These are phyloP conservation scores for Anethum foeniculum DNA, from an alignment of 140 eudicot genomes.

Conservation along the genomic window DNA sequence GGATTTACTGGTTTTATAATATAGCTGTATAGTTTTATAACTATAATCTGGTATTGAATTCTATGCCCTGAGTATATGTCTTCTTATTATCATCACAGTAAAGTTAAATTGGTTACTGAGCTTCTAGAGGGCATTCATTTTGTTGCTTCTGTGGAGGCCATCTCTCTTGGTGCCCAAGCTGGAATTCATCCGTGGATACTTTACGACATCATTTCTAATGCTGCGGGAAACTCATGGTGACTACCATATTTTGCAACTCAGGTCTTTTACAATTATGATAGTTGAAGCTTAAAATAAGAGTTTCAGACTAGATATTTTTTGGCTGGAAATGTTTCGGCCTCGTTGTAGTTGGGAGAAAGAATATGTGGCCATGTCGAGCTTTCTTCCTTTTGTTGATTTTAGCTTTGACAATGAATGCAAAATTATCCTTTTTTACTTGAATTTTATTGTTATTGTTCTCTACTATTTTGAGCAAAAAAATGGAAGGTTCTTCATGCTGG, in stretches of 20 bases:
- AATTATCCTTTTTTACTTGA: too few species aligned
- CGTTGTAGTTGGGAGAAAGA: background rate
- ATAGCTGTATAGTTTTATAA: background rate
- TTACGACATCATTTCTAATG: conserved; percentile 86
- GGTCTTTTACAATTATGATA: background rate
- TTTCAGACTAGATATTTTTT: background rate
- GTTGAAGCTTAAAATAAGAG: background rate
- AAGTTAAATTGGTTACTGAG: conserved; percentile 63
- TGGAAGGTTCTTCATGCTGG: background rate
- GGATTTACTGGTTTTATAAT: background rate
- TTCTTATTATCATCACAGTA: conserved; percentile 40
- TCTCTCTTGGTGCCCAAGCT: conserved; percentile 84
- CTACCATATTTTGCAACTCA: conserved; percentile 1
- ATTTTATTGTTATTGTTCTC: background rate
- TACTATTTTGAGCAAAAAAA: background rate
- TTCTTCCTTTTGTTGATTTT: background rate
- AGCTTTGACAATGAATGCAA: background rate
- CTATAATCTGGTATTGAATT: conserved; percentile 2
- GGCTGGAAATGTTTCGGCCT: background rate
- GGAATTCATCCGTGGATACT: conserved; percentile 92
- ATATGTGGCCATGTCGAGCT: background rate
- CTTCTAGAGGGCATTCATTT: conserved; percentile 89
- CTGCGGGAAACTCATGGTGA: conserved; percentile 95
- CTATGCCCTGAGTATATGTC: conserved; percentile 10
- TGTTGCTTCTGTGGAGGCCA: conserved; percentile 90